phyloP scores from a whole-genome alignment of 1,139 yeast species.

The Tardiomyces digboiensis region DNA sequence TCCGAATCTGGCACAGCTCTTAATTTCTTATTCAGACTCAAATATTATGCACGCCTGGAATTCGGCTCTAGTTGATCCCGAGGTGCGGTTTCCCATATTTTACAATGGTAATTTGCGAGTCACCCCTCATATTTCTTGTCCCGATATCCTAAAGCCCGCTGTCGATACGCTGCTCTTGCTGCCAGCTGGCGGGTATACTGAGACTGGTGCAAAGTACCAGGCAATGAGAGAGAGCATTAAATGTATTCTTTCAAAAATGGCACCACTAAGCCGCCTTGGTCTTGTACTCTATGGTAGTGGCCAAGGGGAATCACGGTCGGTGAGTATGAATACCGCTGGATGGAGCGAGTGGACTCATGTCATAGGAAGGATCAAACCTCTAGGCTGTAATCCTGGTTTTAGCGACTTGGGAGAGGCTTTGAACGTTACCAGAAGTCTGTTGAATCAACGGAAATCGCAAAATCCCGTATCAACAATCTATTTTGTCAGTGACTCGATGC shows the following conservation, averaged over 20 bases:
- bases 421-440: neutral
- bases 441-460: neutral
- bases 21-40: neutral
- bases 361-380: neutral
- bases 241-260: neutral
- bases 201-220: neutral
- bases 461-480: neutral
- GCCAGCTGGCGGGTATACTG: neutral
- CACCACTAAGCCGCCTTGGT: neutral
- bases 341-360: neutral
- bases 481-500: neutral
- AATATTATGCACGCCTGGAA: constrained; percentile 7
- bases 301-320: neutral
- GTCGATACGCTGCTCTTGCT: neutral
- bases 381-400: neutral
- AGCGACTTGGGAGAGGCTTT: neutral
- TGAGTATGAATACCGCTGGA: neutral
- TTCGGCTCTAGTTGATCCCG: constrained; percentile 7
- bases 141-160: neutral
- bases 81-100: constrained; percentile 7
- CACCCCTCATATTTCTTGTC: neutral
- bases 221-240: neutral
- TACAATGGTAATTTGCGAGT: constrained; percentile 1
- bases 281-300: neutral
- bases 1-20: neutral